Evolutionary conservation across 257 asterid genomes (phyloP).

Genomic region (Cruciata laevipes): DNA sequence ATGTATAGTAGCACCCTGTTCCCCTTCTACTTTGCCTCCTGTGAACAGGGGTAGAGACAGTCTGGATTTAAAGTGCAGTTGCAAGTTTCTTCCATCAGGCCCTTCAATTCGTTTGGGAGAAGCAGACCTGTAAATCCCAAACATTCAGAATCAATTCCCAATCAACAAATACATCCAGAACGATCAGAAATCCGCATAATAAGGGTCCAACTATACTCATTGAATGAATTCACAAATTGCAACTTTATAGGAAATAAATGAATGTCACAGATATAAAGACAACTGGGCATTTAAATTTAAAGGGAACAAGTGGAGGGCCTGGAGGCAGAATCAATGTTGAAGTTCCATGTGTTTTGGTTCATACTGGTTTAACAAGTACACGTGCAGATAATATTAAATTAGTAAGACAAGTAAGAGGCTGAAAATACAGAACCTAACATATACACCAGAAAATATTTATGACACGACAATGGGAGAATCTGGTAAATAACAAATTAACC

Average conservation of each 20-base stretch:
- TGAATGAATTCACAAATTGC: too few relatives aligned
- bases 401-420: background rate
- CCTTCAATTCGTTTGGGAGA: slow-evolving; percentile 91
- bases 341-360: background rate
- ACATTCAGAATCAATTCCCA: slow-evolving; percentile 19
- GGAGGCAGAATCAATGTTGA: background rate
- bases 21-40: slow-evolving; percentile 97
- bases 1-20: slow-evolving; percentile 90
- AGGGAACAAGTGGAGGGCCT: background rate
- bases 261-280: background rate
- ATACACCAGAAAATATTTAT: background rate
- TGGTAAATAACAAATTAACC: background rate
- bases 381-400: background rate
- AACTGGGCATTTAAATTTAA: background rate
- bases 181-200: background rate
- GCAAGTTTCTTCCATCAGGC: slow-evolving; percentile 83
- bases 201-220: background rate
- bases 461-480: background rate
- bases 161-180: background rate
- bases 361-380: background rate
- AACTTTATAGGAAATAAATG: background rate
- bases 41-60: slow-evolving; percentile 94
- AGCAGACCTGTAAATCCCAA: slow-evolving; percentile 58
- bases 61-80: slow-evolving; percentile 76
- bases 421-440: background rate